Percentiles rank a stretch among this genome's conserved stretches.
Evolutionary conservation across 2,329 filamentous ascomycete genomes (phyloP).

Genomic region (Paraphaeosphaeria sporulosa): DNA sequence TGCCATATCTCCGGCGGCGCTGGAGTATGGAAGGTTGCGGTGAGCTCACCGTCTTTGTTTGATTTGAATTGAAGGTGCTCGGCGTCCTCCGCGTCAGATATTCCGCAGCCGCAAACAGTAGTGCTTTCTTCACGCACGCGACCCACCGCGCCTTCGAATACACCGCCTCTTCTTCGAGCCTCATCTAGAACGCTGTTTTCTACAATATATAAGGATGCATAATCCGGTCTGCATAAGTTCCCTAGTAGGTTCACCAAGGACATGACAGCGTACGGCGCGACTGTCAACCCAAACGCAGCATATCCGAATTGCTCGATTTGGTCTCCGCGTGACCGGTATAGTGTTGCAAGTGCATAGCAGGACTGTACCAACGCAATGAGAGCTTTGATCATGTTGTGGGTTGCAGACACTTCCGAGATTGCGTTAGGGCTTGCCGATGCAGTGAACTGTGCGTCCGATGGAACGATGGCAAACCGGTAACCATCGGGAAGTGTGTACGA

Average conservation of each 20-base stretch:
- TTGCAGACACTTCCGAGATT: conserved; percentile 25
- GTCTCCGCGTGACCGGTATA: conserved; percentile 38
- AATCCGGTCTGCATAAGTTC: background rate
- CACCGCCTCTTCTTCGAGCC: conserved; percentile 29
- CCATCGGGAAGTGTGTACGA: conserved; percentile 23
- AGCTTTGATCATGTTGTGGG: conserved; percentile 32
- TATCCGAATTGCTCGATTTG: conserved; percentile 45
- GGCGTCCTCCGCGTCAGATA: conserved; percentile 9
- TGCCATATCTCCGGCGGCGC: background rate
- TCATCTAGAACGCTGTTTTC: conserved; percentile 37
- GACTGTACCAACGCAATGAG: conserved; percentile 40
- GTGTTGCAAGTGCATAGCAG: conserved; percentile 32
- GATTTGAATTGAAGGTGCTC: conserved; percentile 16
- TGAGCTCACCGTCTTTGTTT: background rate
- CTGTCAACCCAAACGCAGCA: conserved; percentile 47
- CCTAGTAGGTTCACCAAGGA: conserved; percentile 39
- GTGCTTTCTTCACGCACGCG: conserved; percentile 18
- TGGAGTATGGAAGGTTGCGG: background rate
- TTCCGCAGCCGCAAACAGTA: conserved; percentile 9
- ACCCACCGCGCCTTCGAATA: conserved; percentile 33
- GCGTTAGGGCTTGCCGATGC: conserved; percentile 10
- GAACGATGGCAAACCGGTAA: conserved; percentile 27
- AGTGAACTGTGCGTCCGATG: conserved; percentile 24
- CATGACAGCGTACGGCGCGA: conserved; percentile 48
- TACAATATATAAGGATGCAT: conserved; percentile 17